These are phyloP conservation scores for Eucalyptus decipiens DNA, from an alignment of 345 rosid genomes.

Conservation along the genomic window DNA sequence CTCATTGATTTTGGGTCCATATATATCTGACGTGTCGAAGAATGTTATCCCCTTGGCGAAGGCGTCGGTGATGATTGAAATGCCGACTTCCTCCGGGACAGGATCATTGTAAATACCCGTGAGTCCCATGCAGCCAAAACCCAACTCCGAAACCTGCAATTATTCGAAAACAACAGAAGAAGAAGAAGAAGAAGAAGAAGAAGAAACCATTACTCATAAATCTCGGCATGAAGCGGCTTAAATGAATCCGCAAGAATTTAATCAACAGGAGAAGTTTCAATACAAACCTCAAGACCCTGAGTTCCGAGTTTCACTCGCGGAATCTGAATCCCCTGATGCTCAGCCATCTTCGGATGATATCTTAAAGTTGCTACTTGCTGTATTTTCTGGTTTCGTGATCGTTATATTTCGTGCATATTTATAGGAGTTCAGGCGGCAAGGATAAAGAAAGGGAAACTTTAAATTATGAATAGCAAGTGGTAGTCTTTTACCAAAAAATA, in stretches of 20 bases:
- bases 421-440: neutral
- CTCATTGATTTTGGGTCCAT: neutral
- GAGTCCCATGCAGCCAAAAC: conserved; percentile 2
- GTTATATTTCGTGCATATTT: neutral
- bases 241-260: neutral
- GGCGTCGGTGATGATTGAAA: neutral
- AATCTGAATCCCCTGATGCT: neutral
- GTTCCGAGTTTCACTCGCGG: conserved; percentile 4
- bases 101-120: neutral
- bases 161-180: neutral
- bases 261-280: neutral
- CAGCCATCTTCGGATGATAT: neutral
- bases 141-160: neutral
- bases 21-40: neutral
- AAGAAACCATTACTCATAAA: neutral
- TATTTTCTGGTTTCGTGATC: neutral
- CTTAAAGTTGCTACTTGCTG: neutral
- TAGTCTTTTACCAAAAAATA: too few relatives aligned
- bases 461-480: neutral
- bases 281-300: neutral
- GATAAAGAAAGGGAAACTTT: neutral
- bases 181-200: neutral
- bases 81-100: neutral
- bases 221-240: neutral
- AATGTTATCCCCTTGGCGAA: neutral